phyloP scores from a whole-genome alignment of 345 rosid species.

The Conringia planisiliqua region DNA sequence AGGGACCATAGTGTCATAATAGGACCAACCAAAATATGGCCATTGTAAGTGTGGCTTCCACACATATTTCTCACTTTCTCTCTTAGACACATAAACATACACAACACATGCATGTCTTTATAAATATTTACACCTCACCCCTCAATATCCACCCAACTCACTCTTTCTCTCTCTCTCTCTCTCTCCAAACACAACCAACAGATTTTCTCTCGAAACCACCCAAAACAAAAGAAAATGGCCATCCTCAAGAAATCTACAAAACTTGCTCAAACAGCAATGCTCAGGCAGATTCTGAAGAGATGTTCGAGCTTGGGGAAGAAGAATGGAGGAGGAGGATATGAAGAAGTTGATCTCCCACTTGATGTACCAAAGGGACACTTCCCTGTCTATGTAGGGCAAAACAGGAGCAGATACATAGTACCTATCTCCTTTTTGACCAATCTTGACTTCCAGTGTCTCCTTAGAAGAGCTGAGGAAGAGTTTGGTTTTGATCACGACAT shows the following conservation, averaged over 20 bases:
- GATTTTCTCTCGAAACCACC: background rate
- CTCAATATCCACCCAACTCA: background rate
- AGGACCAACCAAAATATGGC: constrained; percentile 46
- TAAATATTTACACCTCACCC: constrained; percentile 16
- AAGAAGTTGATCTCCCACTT: constrained; percentile 40
- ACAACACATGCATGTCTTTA: constrained; percentile 18
- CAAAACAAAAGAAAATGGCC: constrained; percentile 35
- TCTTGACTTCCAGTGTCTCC: constrained; percentile 70
- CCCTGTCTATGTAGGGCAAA: constrained; percentile 72
- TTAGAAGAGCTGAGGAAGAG: constrained; percentile 75
- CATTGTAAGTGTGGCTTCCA: constrained; percentile 36
- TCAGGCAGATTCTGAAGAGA: constrained; percentile 58
- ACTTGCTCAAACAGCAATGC: constrained; percentile 44
- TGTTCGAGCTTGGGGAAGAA: constrained; percentile 67
- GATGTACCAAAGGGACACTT: constrained; percentile 87
- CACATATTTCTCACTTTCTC: constrained; percentile 3
- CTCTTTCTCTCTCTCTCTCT: background rate
- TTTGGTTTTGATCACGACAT: constrained; percentile 78
- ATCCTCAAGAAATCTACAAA: constrained; percentile 44
- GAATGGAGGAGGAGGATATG: constrained; percentile 28
- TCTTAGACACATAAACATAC: constrained; percentile 6
- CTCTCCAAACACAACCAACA: background rate
- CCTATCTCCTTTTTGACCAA: constrained; percentile 63
- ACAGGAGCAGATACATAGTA: constrained; percentile 61
- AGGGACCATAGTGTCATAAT: constrained; percentile 51